These are phyloP conservation scores for Garcia nutans DNA, from an alignment of 345 rosid species.

Conservation along the genomic window DNA sequence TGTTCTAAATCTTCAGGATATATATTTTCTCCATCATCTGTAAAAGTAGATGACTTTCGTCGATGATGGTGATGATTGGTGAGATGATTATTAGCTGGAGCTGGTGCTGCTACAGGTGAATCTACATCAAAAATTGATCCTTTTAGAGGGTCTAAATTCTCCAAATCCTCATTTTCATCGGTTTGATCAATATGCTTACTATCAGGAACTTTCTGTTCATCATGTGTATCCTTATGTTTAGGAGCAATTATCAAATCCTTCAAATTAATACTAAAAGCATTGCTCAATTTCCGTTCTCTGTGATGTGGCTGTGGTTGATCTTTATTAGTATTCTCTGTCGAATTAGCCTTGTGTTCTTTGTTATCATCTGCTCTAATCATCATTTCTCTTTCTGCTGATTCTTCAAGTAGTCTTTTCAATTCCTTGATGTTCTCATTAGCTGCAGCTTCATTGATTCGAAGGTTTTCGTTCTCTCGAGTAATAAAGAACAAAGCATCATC, in stretches of 20 bases:
- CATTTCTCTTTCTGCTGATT: slow-evolving; percentile 29
- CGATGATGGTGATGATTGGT: slow-evolving; percentile 28
- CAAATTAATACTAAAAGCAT: slow-evolving; percentile 47
- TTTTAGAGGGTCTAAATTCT: slow-evolving; percentile 42
- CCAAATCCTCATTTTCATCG: slow-evolving; percentile 23
- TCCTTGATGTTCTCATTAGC: slow-evolving; percentile 56
- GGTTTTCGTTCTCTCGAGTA: slow-evolving; percentile 57
- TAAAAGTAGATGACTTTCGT: slow-evolving; percentile 39
- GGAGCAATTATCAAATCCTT: slow-evolving; percentile 48
- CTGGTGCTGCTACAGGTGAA: slow-evolving; percentile 39
- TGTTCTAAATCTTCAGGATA: slow-evolving; percentile 53
- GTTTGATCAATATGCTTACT: slow-evolving; percentile 9
- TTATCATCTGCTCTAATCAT: slow-evolving; percentile 22
- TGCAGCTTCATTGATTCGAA: slow-evolving; percentile 55
- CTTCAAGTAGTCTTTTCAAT: slow-evolving; percentile 50
- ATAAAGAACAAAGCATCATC: slow-evolving; percentile 62
- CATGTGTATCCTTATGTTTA: slow-evolving; percentile 37
- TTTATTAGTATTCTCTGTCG: background rate
- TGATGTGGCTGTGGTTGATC: background rate
- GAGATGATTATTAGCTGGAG: background rate
- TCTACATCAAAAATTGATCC: slow-evolving; percentile 77
- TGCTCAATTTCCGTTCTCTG: slow-evolving; percentile 35
- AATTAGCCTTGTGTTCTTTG: slow-evolving; percentile 23
- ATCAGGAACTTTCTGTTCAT: slow-evolving; percentile 30
- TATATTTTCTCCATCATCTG: slow-evolving; percentile 41